A percentile compares a stretch with the other conserved stretches of the same genome.
Evolutionary conservation across 768 basidiomycete species (phyloP).

Genomic region (Lyophyllum shimeji): DNA sequence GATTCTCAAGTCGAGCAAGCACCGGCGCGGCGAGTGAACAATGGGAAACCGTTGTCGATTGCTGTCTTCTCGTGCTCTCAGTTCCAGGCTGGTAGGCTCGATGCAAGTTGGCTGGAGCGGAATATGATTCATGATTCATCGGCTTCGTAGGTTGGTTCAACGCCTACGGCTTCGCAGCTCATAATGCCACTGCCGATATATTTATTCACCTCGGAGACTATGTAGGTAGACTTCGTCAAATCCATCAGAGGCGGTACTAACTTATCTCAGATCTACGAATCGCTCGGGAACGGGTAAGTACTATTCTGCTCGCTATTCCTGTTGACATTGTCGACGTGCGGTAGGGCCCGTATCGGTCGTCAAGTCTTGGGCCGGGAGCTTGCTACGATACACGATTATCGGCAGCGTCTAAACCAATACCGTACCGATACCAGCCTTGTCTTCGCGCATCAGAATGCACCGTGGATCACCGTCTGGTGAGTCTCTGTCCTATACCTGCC

Average conservation of each 20-base stretch:
- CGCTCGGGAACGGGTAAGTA: constrained; percentile 34
- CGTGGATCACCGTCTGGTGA: constrained; percentile 59
- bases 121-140: neutral
- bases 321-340: neutral
- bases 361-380: constrained; percentile 51
- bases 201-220: constrained; percentile 64
- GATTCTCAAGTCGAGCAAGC: constrained; percentile 27
- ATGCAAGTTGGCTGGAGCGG: neutral
- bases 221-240: constrained; percentile 27
- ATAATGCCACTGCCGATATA: constrained; percentile 50
- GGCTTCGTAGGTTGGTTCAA: constrained; percentile 51
- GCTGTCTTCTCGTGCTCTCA: constrained; percentile 62
- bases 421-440: constrained; percentile 48
- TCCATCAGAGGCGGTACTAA: neutral
- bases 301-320: neutral
- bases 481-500: constrained; percentile 6
- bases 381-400: constrained; percentile 55
- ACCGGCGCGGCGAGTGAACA: constrained; percentile 45
- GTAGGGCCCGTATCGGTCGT: constrained; percentile 48
- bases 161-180: constrained; percentile 56
- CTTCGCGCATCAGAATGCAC: constrained; percentile 47
- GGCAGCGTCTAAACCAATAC: constrained; percentile 51
- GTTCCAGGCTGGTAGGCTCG: constrained; percentile 42
- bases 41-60: constrained; percentile 51
- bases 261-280: constrained; percentile 45